These are phyloP conservation scores for Astrocystis sublimbata DNA, from an alignment of 495 filamentous ascomycete species.

Conservation along the genomic window DNA sequence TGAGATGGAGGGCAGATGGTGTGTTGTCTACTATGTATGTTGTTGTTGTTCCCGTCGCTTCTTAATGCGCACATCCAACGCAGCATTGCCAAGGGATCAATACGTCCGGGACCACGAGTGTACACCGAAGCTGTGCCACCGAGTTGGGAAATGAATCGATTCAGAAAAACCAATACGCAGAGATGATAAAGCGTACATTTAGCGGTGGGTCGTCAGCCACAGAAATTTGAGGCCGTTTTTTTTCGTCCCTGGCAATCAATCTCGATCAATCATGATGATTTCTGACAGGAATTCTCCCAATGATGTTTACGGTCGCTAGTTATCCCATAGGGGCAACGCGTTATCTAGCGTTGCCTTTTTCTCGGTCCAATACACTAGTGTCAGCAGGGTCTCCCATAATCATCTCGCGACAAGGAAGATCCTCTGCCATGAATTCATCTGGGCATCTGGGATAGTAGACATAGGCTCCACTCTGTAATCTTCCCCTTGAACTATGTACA, in stretches of 20 bases:
- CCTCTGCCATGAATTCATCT: conserved; percentile 26
- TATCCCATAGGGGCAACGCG: conserved; percentile 1
- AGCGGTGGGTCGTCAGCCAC: not conserved
- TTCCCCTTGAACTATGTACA: conserved; percentile 37
- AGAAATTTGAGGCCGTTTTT: not conserved
- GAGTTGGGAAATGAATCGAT: not conserved
- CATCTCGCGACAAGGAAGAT: conserved; percentile 25
- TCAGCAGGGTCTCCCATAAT: conserved; percentile 6
- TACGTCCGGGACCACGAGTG: conserved; percentile 6
- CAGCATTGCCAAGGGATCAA: not conserved
- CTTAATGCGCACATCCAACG: not conserved
- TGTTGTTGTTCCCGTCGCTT: conserved; percentile 1
- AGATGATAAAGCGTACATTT: not conserved
- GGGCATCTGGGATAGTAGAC: too few species aligned
- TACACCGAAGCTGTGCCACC: conserved; percentile 11
- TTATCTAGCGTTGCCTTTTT: conserved; percentile 9
- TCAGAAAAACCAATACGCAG: not conserved
- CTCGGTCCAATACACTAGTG: conserved; percentile 9
- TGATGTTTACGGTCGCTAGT: not conserved
- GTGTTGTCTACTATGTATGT: conserved; percentile 12
- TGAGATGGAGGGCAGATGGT: conserved; percentile 1
- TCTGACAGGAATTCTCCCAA: not conserved
- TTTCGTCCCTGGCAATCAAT: too few species aligned
- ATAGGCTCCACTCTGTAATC: conserved; percentile 34
- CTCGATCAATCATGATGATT: not conserved